Evolutionary conservation across 2,329 filamentous ascomycete species (phyloP), one percentile per base, ranked within the genome.

Genomic region (Beauveria medogensis): DNA sequence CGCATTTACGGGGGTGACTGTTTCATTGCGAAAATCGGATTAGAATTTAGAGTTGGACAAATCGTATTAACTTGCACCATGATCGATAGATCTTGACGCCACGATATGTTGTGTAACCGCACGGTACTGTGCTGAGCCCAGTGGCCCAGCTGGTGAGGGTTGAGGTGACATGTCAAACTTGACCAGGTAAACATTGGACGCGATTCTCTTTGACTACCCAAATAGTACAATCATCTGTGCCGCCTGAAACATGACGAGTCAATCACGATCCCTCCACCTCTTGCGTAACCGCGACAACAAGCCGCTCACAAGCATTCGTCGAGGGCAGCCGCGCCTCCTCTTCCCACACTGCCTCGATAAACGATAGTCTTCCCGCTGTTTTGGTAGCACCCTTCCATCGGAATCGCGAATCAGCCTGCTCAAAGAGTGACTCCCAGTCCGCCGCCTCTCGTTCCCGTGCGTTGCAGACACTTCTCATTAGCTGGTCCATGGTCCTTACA

Each of bases 401-500:
- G 54, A 78, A 79, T 0, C 75, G 64, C 22, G 65, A 56, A 63
- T 76, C 72, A 0, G 73, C 76, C 41, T 66, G 64, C 41, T 64
- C 64, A 64, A 81, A 80, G 44, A 82, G 57, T 20, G 67, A 68
- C 57, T 66, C 65, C 66, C 79, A 81, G 63, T 81, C 77, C 3
- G 65, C 69, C 52, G 74, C 71, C 34, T 73, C 74, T 3, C 79
- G 69, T 69, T 81, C 78, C 62, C 75, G 71, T 4, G 77, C 72
- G 62, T 80, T 81, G 46, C 78, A 70, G 22, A 78, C 65, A 4
- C 73, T 74, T 65, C 80, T 69, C 78, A 81, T 80, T 16, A 78
- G 69, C 54, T 80, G 66, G 63, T 80, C 78, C 73, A 79, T 76
- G 10, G 71, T 71, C 3, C 72, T 65, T 22, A 76, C 72, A 53